A percentile compares a stretch with the other conserved stretches of the same genome.
Conservation (phyloP, 768 basidiomycete species). For the Rickenella mellea region DNA sequence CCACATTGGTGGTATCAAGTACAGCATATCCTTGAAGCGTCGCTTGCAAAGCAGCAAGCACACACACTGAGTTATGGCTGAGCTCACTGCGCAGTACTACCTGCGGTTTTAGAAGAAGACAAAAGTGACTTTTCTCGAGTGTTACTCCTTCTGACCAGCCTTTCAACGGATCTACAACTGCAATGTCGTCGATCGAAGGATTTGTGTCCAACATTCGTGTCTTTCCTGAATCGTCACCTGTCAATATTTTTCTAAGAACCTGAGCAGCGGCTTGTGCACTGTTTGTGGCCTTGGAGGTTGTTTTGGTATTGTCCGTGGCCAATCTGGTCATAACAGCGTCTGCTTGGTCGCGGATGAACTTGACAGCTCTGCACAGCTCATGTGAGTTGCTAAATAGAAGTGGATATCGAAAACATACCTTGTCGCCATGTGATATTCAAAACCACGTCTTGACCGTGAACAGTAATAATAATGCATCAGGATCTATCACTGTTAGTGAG, state of each 20-base stretch:
- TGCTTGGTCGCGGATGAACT: constrained; percentile 82
- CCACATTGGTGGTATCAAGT: constrained; percentile 66
- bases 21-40: constrained; percentile 72
- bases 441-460: constrained; percentile 61
- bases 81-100: constrained; percentile 65
- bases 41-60: constrained; percentile 72
- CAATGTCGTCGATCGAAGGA: constrained; percentile 20
- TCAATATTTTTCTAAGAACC: constrained; percentile 56
- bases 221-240: constrained; percentile 36
- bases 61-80: constrained; percentile 46
- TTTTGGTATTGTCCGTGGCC: not conserved
- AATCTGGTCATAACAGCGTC: constrained; percentile 14
- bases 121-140: constrained; percentile 64
- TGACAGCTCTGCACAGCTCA: constrained; percentile 49
- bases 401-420: constrained; percentile 36
- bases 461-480: constrained; percentile 85
- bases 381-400: constrained; percentile 4
- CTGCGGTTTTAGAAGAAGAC: constrained; percentile 86
- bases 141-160: constrained; percentile 71
- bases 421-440: constrained; percentile 85
- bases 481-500: no score
- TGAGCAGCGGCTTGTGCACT: constrained; percentile 56
- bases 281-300: not conserved
- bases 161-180: constrained; percentile 45
- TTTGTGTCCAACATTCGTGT: constrained; percentile 29